phyloP scores from a whole-genome alignment of 129 eudicot genomes.

The Daucus carota region DNA sequence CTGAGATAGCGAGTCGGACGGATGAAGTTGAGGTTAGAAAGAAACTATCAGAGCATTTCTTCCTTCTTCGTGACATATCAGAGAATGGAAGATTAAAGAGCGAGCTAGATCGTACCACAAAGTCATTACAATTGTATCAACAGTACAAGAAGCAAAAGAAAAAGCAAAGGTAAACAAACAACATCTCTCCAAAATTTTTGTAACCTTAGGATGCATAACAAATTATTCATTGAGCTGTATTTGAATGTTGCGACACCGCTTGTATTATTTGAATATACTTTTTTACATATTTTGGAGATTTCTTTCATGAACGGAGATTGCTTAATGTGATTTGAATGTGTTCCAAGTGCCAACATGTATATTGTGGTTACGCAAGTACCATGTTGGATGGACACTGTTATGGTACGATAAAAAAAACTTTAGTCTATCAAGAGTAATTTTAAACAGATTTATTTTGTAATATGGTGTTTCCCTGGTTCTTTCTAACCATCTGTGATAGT shows the following conservation, averaged over 20 bases:
- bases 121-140: constrained; percentile 40
- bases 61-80: constrained; percentile 52
- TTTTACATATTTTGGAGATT: not conserved
- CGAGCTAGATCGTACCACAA: constrained; percentile 40
- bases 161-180: constrained; percentile 10
- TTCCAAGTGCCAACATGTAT: no score
- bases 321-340: not conserved
- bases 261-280: not conserved
- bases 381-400: no score
- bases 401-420: no score
- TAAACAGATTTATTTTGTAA: no score
- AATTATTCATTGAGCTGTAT: not conserved
- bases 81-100: constrained; percentile 59
- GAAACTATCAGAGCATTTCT: constrained; percentile 59
- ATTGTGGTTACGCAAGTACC: no score
- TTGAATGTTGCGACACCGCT: not conserved
- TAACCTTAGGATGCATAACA: not conserved
- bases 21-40: constrained; percentile 47
- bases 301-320: not conserved
- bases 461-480: no score
- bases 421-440: no score
- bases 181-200: not conserved
- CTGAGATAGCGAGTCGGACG: constrained; percentile 10
- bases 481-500: no score
- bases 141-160: constrained; percentile 61